Base-by-base conservation (phyloP, 2,329 filamentous ascomycete species). In the Alternaria sp. region DNA sequence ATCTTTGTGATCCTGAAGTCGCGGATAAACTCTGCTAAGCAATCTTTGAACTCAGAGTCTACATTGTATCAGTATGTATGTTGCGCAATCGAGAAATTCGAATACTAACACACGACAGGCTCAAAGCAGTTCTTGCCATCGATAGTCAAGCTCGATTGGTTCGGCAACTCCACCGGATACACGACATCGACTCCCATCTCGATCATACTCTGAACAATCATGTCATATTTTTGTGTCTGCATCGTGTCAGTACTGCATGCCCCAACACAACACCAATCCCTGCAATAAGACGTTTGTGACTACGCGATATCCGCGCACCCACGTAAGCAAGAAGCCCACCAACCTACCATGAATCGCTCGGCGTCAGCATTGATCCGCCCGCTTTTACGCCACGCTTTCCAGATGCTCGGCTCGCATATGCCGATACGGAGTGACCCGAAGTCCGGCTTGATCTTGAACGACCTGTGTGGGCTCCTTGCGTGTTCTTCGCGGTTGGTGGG, bases 11-110 rank as follows among this genome's bases (percentile, higher is more conserved):
- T 63, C 41, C 69, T 72, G 61, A 76, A 74, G 50, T 76, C 67
- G 28, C 69, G 68, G 37, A 77, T 72, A 58, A 74, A 77, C n/a
- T 75, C 72, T 42, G 61, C 41, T 28, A 75, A 57, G 26, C 71
- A 71, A 8, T 74, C 70, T 54, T 72, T 74, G 62, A 76, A 77
- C 44, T 77, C 74, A 4, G 72, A 68, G 40, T 75, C 74, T 77
- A 39, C 3, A 31, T 31, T 9, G 17, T n/a, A 40, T 65, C 17
- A 67, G 58, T 23, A 49, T 49, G 10, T 17, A 23, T 13, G 4
- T 7, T 5, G 21, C 29, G 4, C 10, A n/a, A 31, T n/a, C 3
- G 5, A 14, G 10, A 10, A 14, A n/a, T n/a, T 4, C 31, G 21
- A 17, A 39, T 24, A 68, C 74, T 65, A 63, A 77, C 73, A 76